A percentile compares a stretch with the other conserved stretches of the same genome.
phyloP scores from a whole-genome alignment of 73 alveolate species.

The Effrenium voratum region DNA sequence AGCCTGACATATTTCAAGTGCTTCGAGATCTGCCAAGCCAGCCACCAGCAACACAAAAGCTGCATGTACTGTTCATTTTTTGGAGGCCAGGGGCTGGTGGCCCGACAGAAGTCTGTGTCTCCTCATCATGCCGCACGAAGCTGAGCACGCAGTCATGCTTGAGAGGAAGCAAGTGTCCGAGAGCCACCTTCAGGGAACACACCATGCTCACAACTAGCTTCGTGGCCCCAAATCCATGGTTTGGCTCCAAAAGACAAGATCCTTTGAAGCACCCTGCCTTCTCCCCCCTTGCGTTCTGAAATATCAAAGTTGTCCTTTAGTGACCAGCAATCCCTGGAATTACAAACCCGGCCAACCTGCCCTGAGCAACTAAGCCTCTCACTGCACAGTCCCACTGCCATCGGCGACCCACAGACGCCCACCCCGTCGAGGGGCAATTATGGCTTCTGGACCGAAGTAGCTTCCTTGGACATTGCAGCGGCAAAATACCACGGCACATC shows the following conservation, averaged over 20 bases:
- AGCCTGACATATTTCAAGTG: neutral
- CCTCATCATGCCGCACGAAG: slow-evolving; percentile 31
- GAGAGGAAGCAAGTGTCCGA: slow-evolving; percentile 33
- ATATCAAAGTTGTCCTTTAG: slow-evolving; percentile 47
- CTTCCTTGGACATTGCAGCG: neutral
- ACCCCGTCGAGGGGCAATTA: slow-evolving; percentile 69
- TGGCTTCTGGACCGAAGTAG: slow-evolving; percentile 46
- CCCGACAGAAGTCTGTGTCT: neutral
- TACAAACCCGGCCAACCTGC: neutral
- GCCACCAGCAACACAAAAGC: neutral
- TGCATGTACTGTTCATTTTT: neutral
- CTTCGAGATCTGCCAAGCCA: neutral
- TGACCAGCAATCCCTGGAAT: neutral
- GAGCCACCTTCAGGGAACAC: slow-evolving; percentile 14
- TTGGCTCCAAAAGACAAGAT: neutral
- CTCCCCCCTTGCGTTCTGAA: slow-evolving; percentile 56
- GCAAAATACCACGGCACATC: neutral
- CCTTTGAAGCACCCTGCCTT: slow-evolving; percentile 12
- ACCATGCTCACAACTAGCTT: neutral
- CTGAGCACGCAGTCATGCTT: slow-evolving; percentile 58
- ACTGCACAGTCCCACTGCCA: slow-evolving; percentile 60
- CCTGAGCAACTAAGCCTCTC: neutral
- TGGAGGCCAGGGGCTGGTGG: slow-evolving; percentile 9
- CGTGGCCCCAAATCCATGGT: neutral
- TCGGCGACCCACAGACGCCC: slow-evolving; percentile 83